Evolutionary conservation across 306 rosid genomes (phyloP).

Genomic region (Geum urbanum): DNA sequence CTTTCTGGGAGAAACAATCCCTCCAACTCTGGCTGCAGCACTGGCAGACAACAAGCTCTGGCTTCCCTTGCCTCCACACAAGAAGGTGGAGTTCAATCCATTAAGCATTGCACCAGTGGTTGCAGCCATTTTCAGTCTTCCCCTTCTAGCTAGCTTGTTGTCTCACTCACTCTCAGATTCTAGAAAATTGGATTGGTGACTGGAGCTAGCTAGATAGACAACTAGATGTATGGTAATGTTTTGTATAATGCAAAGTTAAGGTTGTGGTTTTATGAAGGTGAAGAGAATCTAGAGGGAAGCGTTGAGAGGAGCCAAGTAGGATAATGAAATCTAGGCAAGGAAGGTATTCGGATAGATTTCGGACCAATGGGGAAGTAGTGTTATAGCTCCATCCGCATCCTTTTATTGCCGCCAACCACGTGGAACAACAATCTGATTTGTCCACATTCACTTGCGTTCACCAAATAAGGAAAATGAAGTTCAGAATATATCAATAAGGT

Average conservation of each 20-base stretch:
- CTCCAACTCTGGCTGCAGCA: conserved; percentile 39
- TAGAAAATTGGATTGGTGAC: neutral
- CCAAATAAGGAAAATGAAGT: neutral
- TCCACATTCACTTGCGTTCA: neutral
- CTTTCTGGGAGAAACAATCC: conserved; percentile 42
- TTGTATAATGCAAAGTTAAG: neutral
- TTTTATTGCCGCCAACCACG: conserved; percentile 49
- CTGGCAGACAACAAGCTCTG: conserved; percentile 49
- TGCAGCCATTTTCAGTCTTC: conserved; percentile 60
- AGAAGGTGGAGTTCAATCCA: conserved; percentile 77
- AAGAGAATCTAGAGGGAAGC: conserved; percentile 34
- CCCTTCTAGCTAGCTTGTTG: neutral
- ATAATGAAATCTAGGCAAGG: conserved; percentile 63
- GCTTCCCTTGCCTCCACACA: conserved; percentile 67
- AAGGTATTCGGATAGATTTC: conserved; percentile 69
- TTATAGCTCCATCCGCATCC: conserved; percentile 44
- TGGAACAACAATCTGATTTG: conserved; percentile 30
- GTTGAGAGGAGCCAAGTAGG: conserved; percentile 54
- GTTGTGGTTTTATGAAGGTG: conserved; percentile 25
- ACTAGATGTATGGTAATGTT: neutral
- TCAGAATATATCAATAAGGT: neutral
- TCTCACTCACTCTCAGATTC: too few relatives aligned
- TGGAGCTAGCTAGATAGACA: neutral
- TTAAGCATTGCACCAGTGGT: conserved; percentile 79
- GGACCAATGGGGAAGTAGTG: conserved; percentile 58